phyloP scores from a whole-genome alignment of 192 early-diverging fungal species.

The Physocladia obscura region DNA sequence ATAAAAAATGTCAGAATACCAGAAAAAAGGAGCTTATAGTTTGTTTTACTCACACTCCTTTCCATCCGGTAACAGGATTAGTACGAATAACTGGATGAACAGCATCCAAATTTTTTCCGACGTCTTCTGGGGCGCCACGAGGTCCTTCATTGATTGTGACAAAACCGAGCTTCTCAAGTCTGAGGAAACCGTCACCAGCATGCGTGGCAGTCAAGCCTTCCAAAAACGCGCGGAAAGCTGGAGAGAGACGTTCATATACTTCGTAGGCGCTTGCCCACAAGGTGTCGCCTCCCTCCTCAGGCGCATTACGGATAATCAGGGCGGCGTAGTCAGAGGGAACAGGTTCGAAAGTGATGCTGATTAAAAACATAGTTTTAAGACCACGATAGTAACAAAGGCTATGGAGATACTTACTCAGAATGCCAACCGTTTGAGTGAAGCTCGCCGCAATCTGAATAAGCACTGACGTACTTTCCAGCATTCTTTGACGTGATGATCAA shows the following conservation, averaged over 20 bases:
- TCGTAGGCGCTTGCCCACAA: conserved; percentile 59
- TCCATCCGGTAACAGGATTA: conserved; percentile 58
- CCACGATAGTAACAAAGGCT: background rate
- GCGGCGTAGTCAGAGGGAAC: conserved; percentile 56
- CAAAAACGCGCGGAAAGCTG: conserved; percentile 52
- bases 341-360: conserved; percentile 52
- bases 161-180: background rate
- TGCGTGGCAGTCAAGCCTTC: conserved; percentile 63
- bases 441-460: background rate
- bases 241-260: conserved; percentile 62
- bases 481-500: conserved; percentile 13
- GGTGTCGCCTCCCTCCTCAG: conserved; percentile 56
- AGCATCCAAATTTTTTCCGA: conserved; percentile 34
- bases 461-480: background rate
- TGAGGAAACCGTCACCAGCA: conserved; percentile 30
- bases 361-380: background rate
- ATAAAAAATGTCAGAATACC: background rate
- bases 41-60: conserved; percentile 33
- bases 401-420: conserved; percentile 13
- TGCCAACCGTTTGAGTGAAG: conserved; percentile 4
- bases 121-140: conserved; percentile 34
- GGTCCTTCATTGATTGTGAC: conserved; percentile 6
- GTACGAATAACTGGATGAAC: conserved; percentile 53
- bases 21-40: background rate
- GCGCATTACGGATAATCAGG: conserved; percentile 47